Evolutionary conservation across 208 protist species (phyloP).

Genomic region (Willaertia magna): DNA sequence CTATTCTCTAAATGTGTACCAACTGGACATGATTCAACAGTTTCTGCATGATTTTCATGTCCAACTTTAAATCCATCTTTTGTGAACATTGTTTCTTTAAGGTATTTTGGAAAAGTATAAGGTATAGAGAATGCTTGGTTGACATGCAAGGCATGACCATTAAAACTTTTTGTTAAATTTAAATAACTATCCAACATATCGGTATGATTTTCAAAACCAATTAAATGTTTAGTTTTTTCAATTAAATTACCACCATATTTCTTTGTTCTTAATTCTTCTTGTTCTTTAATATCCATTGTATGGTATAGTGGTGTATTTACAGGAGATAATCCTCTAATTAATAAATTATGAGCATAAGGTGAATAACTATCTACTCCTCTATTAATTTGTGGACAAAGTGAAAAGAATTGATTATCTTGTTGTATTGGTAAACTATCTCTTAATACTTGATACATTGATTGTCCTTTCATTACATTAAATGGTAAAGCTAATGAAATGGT

Average conservation of each 20-base stretch:
- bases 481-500: not conserved
- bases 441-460: not conserved
- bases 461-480: not conserved
- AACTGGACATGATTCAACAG: not conserved
- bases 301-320: not conserved
- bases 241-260: not conserved
- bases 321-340: not conserved
- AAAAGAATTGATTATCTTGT: not conserved
- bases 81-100: not conserved
- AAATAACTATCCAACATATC: not conserved
- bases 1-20: not conserved
- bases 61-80: not conserved
- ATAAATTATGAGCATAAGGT: not conserved
- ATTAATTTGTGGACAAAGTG: not conserved
- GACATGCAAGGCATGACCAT: not conserved
- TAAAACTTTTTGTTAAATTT: not conserved
- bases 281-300: not conserved
- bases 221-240: not conserved
- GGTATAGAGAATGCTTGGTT: not conserved
- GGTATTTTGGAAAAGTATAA: not conserved
- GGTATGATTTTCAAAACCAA: not conserved
- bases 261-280: not conserved
- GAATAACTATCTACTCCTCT: not conserved
- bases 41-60: not conserved
- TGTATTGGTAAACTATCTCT: not conserved